Conservation (phyloP, 2,329 filamentous ascomycete species). For the Neopestalotiopsis sp. region DNA sequence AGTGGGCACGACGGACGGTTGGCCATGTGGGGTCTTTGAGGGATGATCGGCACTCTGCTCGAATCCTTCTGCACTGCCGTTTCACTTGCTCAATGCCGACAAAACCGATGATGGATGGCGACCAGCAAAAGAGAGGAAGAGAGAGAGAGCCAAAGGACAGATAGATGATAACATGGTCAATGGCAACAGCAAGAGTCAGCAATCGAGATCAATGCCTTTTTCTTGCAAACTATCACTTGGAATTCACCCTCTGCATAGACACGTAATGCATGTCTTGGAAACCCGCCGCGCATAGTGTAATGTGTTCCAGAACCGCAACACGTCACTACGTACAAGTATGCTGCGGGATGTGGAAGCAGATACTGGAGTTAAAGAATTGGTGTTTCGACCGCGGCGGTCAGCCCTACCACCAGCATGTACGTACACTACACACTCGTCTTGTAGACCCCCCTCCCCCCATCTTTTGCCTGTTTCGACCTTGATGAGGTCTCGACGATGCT, state of each 20-base stretch:
- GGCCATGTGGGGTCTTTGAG: neutral
- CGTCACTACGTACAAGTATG: neutral
- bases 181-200: neutral
- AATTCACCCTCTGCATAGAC: neutral
- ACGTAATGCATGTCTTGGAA: slow-evolving; percentile 17
- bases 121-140: neutral
- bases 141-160: neutral
- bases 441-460: neutral
- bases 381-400: neutral
- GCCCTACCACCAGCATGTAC: slow-evolving; percentile 7
- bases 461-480: neutral
- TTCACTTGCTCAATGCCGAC: neutral
- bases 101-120: neutral
- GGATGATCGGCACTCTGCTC: neutral
- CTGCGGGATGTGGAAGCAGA: neutral
- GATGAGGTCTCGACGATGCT: neutral
- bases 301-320: neutral
- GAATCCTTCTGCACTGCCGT: neutral
- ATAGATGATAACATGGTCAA: neutral
- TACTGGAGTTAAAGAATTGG: neutral
- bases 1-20: neutral
- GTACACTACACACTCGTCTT: neutral
- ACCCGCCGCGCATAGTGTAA: neutral
- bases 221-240: too few relatives aligned
- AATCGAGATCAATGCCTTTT: too few relatives aligned